Evolutionary conservation across 2,329 filamentous ascomycete genomes (phyloP).

Genomic region (Emericellopsis atlantica): DNA sequence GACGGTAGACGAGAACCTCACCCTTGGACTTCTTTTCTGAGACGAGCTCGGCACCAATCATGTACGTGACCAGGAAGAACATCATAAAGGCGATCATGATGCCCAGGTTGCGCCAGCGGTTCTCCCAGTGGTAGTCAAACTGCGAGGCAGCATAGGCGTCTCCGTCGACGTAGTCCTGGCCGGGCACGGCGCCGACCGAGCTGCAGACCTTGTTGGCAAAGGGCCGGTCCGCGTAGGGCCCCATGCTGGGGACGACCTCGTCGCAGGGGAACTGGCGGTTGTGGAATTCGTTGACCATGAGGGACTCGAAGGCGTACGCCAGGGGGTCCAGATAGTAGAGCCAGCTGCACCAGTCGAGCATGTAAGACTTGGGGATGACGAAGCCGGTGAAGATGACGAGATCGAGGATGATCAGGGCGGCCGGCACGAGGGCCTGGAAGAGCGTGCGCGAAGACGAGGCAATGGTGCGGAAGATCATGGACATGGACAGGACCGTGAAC

Average conservation of each 20-base stretch:
- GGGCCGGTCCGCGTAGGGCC: constrained; percentile 19
- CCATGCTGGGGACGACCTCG: constrained; percentile 27
- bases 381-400: constrained; percentile 63
- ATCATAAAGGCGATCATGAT: constrained; percentile 53
- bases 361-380: constrained; percentile 51
- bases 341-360: constrained; percentile 74
- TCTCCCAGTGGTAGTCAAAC: constrained; percentile 41
- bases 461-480: constrained; percentile 75
- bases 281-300: constrained; percentile 77
- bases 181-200: constrained; percentile 43
- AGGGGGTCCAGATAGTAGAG: constrained; percentile 72
- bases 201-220: constrained; percentile 40
- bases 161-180: constrained; percentile 38
- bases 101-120: constrained; percentile 62
- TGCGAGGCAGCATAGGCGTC: constrained; percentile 40
- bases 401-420: constrained; percentile 48
- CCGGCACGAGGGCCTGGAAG: constrained; percentile 49
- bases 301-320: constrained; percentile 65
- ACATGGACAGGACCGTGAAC: constrained; percentile 63
- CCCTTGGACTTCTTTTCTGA: constrained; percentile 60
- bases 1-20: constrained; percentile 63
- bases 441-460: constrained; percentile 63
- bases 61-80: constrained; percentile 49
- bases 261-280: constrained; percentile 44
- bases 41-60: constrained; percentile 53